Base-by-base conservation (phyloP, 768 basidiomycete species). In the Russula abietina region DNA sequence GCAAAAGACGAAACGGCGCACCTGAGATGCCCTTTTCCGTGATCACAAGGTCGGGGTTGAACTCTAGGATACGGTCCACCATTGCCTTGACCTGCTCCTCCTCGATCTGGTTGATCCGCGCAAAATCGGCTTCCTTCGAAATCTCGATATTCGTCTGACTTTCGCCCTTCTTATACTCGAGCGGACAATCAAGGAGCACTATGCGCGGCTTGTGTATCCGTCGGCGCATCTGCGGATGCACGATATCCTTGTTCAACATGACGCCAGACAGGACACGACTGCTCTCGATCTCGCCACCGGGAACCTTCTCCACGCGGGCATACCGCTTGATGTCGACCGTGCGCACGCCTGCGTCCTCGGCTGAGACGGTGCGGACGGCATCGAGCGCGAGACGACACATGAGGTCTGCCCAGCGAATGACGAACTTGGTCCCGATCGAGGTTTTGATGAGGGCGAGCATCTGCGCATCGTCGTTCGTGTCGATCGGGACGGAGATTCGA, bases 121-220 rank as follows among this genome's bases (percentile, higher is more conserved):
- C 86, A 92, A 94, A 99, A 72, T 99, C 95, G 22, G 80, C 80
- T 77, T 95, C 95, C 75, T 92, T 93, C 49, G 87, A 87, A 67
- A 98, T 93, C 77, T 98, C 96, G 81, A 98, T 98, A 73, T 98
- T 97, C 64, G 97, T 98, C 76, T 99, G 97, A 60, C 83, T 86
- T 79, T 98, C 97, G 30, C 96, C 96, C 80, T 98, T 98, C 79
- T 98, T 99, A 79, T 99, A 98, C 77, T 98, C 96, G 60, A 98
- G 76, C 11, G 95, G 94, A 73, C 95, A 98, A 73, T 97, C 94
- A 45, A 98, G 77, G 45, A 98, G 75, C 26, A 98, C 77, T 54
- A 99, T 89, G 14, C 95, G 77, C 3, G 96, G 97, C 67, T 92
- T 90, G 64, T 80, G 83, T 73, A 98, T 98, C 67, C 93, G 79